These are phyloP conservation scores for Yarrowia sp. DNA, from an alignment of 805 yeast genomes.

Conservation along the genomic window DNA sequence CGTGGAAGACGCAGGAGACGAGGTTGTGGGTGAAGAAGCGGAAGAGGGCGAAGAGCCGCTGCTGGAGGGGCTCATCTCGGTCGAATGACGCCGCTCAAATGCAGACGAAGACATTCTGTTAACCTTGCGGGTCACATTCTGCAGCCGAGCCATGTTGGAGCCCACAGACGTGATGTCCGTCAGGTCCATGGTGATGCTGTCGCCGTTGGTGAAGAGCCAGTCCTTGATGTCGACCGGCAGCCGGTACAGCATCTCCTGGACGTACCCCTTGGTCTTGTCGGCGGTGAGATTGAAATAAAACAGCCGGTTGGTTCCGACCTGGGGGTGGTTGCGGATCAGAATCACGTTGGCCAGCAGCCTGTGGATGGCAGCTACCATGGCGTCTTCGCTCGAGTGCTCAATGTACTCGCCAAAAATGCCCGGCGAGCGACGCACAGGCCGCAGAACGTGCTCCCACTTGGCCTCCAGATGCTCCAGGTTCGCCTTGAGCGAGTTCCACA, in stretches of 20 bases:
- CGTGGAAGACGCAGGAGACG: constrained; percentile 4
- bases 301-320: constrained; percentile 4
- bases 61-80: constrained; percentile 20
- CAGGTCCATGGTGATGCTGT: neutral
- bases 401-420: constrained; percentile 1
- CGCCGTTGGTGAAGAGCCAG: constrained; percentile 25
- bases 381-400: constrained; percentile 13
- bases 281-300: constrained; percentile 10
- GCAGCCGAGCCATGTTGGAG: constrained; percentile 9
- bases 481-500: neutral
- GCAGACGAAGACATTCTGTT: neutral
- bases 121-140: neutral
- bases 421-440: neutral
- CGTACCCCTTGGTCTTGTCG: constrained; percentile 1
- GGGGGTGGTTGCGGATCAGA: constrained; percentile 11
- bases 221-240: constrained; percentile 18
- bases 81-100: neutral
- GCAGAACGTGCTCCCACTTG: constrained; percentile 11
- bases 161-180: constrained; percentile 18
- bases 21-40: neutral
- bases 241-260: constrained; percentile 8
- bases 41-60: constrained; percentile 4
- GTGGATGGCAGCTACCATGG: constrained; percentile 21
- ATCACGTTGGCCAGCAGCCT: constrained; percentile 12
- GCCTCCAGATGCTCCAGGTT: constrained; percentile 1